These are phyloP conservation scores for Diaporthe sp. DNA, from an alignment of 2,329 filamentous ascomycete genomes.

Conservation along the genomic window DNA sequence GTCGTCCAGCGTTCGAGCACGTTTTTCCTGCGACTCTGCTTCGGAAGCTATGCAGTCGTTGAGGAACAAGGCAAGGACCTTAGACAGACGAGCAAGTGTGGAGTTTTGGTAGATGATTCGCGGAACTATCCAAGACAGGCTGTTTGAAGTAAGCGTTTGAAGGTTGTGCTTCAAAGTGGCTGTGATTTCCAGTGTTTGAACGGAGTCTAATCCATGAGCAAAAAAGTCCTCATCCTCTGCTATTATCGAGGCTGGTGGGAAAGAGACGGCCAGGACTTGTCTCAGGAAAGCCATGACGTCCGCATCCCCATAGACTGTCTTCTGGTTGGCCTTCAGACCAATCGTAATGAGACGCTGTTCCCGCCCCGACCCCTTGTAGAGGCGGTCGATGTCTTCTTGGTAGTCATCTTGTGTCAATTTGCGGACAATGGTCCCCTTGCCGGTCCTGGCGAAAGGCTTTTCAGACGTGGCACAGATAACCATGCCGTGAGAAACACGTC, in stretches of 20 bases:
- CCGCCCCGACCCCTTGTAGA: constrained; percentile 34
- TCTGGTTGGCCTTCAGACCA: neutral
- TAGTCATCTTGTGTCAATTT: constrained; percentile 42
- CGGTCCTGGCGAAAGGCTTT: constrained; percentile 42
- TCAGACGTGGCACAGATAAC: constrained; percentile 40
- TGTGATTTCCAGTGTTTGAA: constrained; percentile 38
- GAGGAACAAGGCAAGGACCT: neutral
- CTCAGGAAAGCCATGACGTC: neutral
- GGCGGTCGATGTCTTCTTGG: constrained; percentile 39
- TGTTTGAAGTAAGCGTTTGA: neutral
- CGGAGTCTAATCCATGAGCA: constrained; percentile 39
- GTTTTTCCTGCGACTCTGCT: constrained; percentile 3
- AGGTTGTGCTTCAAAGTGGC: constrained; percentile 38
- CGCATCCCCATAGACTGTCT: neutral
- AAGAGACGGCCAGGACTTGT: neutral
- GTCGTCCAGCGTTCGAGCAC: neutral
- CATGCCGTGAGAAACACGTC: constrained; percentile 40
- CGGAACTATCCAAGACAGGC: constrained; percentile 10
- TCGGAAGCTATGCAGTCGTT: neutral
- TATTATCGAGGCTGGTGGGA: neutral
- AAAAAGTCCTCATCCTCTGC: constrained; percentile 39
- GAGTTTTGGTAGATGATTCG: constrained; percentile 17
- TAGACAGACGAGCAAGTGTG: neutral
- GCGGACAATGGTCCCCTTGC: constrained; percentile 42
- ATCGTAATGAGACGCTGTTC: neutral